Evolutionary conservation across 441 rosid genomes (phyloP).

Genomic region (Gossypium trilobum): DNA sequence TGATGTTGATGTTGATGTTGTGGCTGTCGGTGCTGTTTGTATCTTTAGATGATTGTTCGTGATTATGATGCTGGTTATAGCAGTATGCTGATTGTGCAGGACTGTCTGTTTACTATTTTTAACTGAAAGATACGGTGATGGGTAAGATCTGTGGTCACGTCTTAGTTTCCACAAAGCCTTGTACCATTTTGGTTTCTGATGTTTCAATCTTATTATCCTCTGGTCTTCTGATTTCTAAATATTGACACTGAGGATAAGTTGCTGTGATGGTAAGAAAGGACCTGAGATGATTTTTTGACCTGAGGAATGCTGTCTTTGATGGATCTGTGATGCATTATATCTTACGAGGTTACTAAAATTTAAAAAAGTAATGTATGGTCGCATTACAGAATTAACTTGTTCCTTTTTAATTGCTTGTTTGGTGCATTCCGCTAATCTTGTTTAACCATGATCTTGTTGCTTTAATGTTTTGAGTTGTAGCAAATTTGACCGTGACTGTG

Average conservation of each 20-base stretch:
- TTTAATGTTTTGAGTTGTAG: slow-evolving; percentile 43
- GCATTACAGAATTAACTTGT: slow-evolving; percentile 31
- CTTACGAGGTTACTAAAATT: slow-evolving; percentile 20
- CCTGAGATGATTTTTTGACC: slow-evolving; percentile 26
- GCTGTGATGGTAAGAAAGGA: slow-evolving; percentile 35
- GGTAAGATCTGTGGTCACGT: slow-evolving; percentile 35
- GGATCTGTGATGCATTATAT: slow-evolving; percentile 23
- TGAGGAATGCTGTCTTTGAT: slow-evolving; percentile 36
- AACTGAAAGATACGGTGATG: slow-evolving; percentile 27
- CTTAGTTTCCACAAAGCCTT: slow-evolving; percentile 25
- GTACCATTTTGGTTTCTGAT: slow-evolving; percentile 27
- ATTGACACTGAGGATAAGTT: slow-evolving; percentile 27
- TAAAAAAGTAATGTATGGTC: slow-evolving; percentile 24
- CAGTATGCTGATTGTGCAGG: slow-evolving; percentile 26
- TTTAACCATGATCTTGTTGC: slow-evolving; percentile 24
- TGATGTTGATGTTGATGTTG: slow-evolving; percentile 31
- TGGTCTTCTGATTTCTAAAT: slow-evolving; percentile 28
- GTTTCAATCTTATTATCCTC: slow-evolving; percentile 27
- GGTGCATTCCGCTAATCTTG: slow-evolving; percentile 21
- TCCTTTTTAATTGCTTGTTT: slow-evolving; percentile 25
- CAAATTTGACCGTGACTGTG: slow-evolving; percentile 30
- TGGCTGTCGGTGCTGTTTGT: slow-evolving; percentile 75
- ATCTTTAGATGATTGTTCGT: slow-evolving; percentile 52
- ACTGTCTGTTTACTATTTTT: slow-evolving; percentile 20
- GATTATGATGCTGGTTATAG: slow-evolving; percentile 41